phyloP scores from a whole-genome alignment of 2,329 filamentous ascomycete genomes.

The Leptographium procerum region DNA sequence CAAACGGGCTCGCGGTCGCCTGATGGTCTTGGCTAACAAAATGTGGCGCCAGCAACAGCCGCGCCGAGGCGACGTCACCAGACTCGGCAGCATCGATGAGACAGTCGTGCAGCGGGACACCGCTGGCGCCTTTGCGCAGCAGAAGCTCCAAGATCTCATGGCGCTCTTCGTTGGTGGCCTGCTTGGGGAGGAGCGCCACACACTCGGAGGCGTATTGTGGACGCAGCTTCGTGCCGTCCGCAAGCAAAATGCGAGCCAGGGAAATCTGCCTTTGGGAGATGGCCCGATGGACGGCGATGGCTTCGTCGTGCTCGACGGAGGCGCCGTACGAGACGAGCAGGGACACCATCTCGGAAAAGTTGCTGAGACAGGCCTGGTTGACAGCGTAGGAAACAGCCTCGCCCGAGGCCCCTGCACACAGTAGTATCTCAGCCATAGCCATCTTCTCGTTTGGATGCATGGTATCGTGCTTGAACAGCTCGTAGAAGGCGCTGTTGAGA shows the following conservation, averaged over 20 bases:
- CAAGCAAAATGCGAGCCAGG: constrained; percentile 35
- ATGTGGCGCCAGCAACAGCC: constrained; percentile 36
- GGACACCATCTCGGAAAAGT: constrained; percentile 42
- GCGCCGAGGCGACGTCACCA: constrained; percentile 34
- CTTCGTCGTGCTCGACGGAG: constrained; percentile 42
- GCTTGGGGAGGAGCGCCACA: constrained; percentile 35
- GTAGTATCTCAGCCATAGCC: constrained; percentile 40
- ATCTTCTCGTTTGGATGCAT: constrained; percentile 38
- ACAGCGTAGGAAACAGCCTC: constrained; percentile 36
- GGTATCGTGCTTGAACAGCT: constrained; percentile 32
- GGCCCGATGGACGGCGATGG: constrained; percentile 34
- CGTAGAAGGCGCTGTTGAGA: constrained; percentile 38
- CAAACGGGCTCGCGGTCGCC: constrained; percentile 4
- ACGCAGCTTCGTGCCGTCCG: constrained; percentile 29
- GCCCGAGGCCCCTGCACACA: constrained; percentile 47
- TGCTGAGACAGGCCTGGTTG: constrained; percentile 33
- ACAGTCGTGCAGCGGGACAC: constrained; percentile 33
- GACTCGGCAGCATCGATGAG: constrained; percentile 37
- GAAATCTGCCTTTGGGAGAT: constrained; percentile 34
- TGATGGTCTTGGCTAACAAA: constrained; percentile 21
- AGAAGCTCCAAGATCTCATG: constrained; percentile 32
- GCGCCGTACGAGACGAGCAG: constrained; percentile 43
- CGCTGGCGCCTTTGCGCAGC: constrained; percentile 38
- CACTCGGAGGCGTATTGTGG: constrained; percentile 37
- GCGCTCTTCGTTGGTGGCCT: constrained; percentile 37